Conservation (phyloP, 2,329 filamentous ascomycete species). For the Cladosporium austrohemisphaericum region DNA sequence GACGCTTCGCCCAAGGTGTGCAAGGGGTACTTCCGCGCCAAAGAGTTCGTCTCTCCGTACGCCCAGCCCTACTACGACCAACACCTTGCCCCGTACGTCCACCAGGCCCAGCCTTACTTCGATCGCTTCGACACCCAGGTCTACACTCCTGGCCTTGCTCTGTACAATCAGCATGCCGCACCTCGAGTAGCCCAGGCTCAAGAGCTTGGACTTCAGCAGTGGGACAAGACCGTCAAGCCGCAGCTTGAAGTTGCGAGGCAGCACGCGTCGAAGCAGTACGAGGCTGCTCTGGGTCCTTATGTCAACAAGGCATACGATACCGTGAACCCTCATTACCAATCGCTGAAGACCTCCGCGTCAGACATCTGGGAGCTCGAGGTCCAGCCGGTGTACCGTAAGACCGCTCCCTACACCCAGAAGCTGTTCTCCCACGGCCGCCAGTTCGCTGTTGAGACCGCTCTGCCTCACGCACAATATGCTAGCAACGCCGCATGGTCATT, state of each 20-base stretch:
- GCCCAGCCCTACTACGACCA: conserved; percentile 78
- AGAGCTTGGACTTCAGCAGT: conserved; percentile 65
- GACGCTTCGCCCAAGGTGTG: conserved; percentile 73
- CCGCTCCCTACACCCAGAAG: conserved; percentile 68
- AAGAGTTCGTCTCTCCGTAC: conserved; percentile 66
- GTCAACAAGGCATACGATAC: conserved; percentile 58
- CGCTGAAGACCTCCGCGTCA: conserved; percentile 58
- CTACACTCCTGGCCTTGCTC: conserved; percentile 63
- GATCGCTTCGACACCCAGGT: conserved; percentile 56
- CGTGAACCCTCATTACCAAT: conserved; percentile 69
- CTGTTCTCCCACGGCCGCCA: conserved; percentile 64
- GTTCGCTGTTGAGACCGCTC: conserved; percentile 64
- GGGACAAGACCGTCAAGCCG: conserved; percentile 74
- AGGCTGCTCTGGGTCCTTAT: conserved; percentile 68
- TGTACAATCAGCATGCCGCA: conserved; percentile 67
- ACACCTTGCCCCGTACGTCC: conserved; percentile 80
- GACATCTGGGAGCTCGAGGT: conserved; percentile 70
- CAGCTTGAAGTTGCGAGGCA: conserved; percentile 63
- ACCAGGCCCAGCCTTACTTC: conserved; percentile 70
- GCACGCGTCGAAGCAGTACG: conserved; percentile 63
- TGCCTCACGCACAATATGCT: conserved; percentile 68
- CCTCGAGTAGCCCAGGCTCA: conserved; percentile 67
- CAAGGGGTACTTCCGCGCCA: conserved; percentile 70
- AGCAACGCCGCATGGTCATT: conserved; percentile 69
- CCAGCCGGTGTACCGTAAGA: conserved; percentile 70